These are phyloP conservation scores for Osmanthus fragrans DNA, from an alignment of 257 asterid genomes.

Conservation along the genomic window DNA sequence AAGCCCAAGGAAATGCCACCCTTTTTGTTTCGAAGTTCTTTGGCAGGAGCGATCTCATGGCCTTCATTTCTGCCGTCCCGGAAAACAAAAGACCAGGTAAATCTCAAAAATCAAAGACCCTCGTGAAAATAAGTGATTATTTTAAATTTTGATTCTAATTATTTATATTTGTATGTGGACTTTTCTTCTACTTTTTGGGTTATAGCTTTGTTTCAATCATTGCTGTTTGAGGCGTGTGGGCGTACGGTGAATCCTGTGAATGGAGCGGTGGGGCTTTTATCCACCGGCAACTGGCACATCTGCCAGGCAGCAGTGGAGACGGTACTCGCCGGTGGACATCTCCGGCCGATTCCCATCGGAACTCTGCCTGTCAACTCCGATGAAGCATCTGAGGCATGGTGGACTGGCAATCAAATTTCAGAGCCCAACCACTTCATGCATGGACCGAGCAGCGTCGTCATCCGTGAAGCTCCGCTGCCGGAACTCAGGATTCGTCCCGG, in stretches of 20 bases:
- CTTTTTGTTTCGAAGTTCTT: constrained; percentile 54
- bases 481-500: neutral
- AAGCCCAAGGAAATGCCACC: constrained; percentile 53
- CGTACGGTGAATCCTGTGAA: constrained; percentile 42
- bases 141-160: neutral
- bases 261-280: constrained; percentile 40
- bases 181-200: neutral
- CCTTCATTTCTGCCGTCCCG: constrained; percentile 42
- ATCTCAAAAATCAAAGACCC: neutral
- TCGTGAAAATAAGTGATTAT: neutral
- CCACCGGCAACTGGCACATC: constrained; percentile 37
- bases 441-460: constrained; percentile 15
- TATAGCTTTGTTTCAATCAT: constrained; percentile 41
- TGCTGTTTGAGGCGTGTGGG: constrained; percentile 50
- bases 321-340: constrained; percentile 52
- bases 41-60: constrained; percentile 53
- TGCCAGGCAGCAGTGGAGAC: constrained; percentile 45
- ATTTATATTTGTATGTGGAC: neutral
- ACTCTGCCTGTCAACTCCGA: constrained; percentile 16
- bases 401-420: neutral
- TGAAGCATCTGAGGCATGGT: neutral
- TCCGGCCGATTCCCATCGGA: constrained; percentile 31
- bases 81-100: constrained; percentile 33
- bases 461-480: constrained; percentile 10
- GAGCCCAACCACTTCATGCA: constrained; percentile 21